Evolutionary conservation across 805 yeast species (phyloP), one percentile per base, ranked within the genome.

Genomic region (Kazachstania kunashirensis): DNA sequence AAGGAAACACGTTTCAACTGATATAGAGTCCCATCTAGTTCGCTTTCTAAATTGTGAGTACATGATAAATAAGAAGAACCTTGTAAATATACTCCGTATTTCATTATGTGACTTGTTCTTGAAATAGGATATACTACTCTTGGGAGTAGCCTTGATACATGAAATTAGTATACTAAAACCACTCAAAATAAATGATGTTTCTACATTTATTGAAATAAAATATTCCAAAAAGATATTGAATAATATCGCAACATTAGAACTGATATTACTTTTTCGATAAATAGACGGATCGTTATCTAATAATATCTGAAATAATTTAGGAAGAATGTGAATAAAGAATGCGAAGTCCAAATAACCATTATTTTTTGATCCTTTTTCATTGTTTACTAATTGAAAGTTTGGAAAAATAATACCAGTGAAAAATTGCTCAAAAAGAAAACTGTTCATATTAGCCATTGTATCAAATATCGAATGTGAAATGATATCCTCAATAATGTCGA

Each of bases 391-490:
- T n/a, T n/a, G n/a, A n/a, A n/a, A n/a, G n/a, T n/a, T 17, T 17
- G 31, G 31, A 19, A 29, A 29, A n/a, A 29, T 12, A 9, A 29
- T 7, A 8, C 12, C 20, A 5, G 31, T 23, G 33, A 49, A 9
- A 45, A 45, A 36, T 38, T 39, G 17, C 31, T 45, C 34, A 10
- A 53, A 44, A 9, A 50, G 59, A 14, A 33, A 33, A 2, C 36
- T 17, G 6, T 41, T 49, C 31, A 52, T 43, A 1, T 51, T 30
- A 34, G 52, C 61, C 18, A 48, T 24, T 6, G 41, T 40, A 3
- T 64, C 52, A 4, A 70, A 55, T 32, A 70, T 57, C 6, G 64
- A 51, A 11, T 57, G 50, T 2, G 71, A 50, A 4, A 71, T 42
- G 1, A 63, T 51, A 19, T 55, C 52, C 10, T 48, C 46, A n/a